phyloP scores from a whole-genome alignment of 495 filamentous ascomycete species.

The Xylaria venustula region DNA sequence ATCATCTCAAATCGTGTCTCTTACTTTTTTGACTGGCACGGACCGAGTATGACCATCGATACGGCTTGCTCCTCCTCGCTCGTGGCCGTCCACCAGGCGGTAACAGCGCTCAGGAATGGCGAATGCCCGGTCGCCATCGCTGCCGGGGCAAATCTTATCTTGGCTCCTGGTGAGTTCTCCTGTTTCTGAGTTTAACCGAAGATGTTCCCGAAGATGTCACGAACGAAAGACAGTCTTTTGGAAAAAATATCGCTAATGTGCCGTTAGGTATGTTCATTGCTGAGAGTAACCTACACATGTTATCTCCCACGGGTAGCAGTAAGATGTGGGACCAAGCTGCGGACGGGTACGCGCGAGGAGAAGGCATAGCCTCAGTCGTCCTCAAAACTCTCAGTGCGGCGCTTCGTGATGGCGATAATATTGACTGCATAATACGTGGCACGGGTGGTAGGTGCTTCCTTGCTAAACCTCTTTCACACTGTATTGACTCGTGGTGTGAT shows the following conservation, averaged over 20 bases:
- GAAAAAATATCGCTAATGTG: no score
- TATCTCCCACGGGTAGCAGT: constrained; percentile 31
- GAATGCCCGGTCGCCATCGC: constrained; percentile 40
- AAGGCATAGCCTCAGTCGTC: constrained; percentile 48
- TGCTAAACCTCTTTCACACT: no score
- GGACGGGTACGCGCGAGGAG: constrained; percentile 63
- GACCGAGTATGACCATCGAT: constrained; percentile 28
- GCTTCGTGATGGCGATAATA: constrained; percentile 45
- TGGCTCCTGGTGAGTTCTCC: constrained; percentile 29
- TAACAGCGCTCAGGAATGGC: constrained; percentile 39
- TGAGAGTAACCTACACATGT: constrained; percentile 1
- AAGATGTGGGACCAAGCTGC: constrained; percentile 48
- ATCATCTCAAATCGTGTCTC: neutral
- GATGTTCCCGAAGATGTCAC: no score
- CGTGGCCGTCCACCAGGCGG: constrained; percentile 35
- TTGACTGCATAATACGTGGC: constrained; percentile 58
- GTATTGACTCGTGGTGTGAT: no score
- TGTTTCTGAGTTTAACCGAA: neutral
- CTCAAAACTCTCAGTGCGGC: constrained; percentile 58
- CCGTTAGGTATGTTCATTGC: constrained; percentile 30
- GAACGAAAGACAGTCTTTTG: no score
- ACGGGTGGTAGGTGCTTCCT: no score
- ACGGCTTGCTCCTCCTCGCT: constrained; percentile 47
- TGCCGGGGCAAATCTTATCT: constrained; percentile 32
- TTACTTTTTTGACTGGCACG: neutral